Evolutionary conservation across 1,284 basidiomycete genomes (phyloP), one percentile per base, ranked within the genome.

Genomic region (Xanthoconium separans): DNA sequence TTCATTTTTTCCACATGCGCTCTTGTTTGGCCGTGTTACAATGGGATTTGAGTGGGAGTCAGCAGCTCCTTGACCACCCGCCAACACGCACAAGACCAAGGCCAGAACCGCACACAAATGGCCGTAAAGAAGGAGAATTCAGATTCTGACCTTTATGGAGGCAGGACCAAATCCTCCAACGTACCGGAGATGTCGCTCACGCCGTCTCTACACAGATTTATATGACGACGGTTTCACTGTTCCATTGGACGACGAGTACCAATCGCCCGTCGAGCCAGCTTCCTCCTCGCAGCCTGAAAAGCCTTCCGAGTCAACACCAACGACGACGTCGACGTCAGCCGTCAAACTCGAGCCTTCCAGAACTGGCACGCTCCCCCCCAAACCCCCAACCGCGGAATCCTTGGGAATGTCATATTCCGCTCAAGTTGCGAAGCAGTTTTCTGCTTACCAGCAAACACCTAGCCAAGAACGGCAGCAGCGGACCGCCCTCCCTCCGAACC

Each of bases 351-450:
- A 69, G n/a, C 52, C 52, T 24, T 47, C 60, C 45, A 55, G 58
- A 48, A 22, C 58, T 11, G 50, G 49, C 43, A 65, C 66, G 2
- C 63, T 86, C 6, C 67, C 66, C 41, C 61, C 69, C 20, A 69
- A 68, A 36, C 68, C 66, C 39, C 15, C 64, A 44, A 30, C 57
- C 30, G 16, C 65, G 15, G 66, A 68, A 6, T 16, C 61, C 33
- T 13, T 50, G 27, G 50, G 54, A 12, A 5, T 69, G 43, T 86
- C 85, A 2, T 86, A 86, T 61, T 86, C 85, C 10, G 84, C 84
- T 0, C 84, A 86, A 65, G 79, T 86, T n/a, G 85, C 84, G 9
- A 81, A 83, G 54, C 85, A 87, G 64, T 87, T 87, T 56, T 85
- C 84, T 13, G 73, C 75, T 6, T 86, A 86, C 60, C 81, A 83